Evolutionary conservation across 805 yeast genomes (phyloP), one percentile per base, ranked within the genome.

Genomic region (Torulaspora maleeae): DNA sequence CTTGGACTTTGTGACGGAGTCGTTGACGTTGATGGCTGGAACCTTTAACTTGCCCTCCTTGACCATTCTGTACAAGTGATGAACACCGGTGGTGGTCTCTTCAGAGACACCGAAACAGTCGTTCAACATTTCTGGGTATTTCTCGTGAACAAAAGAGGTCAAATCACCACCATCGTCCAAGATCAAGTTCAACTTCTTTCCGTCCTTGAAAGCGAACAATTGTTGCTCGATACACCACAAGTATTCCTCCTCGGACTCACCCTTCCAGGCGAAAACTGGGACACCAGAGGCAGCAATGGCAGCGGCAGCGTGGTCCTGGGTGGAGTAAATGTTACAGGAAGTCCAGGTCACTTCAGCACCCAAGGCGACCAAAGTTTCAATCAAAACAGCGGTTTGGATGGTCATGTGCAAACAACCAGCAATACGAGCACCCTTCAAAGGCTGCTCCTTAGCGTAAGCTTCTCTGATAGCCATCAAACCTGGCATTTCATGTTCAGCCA

Each of bases 331-430:
- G 95, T 91, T 91, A 82, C 99, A 91, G 40, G 96, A 88, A 55
- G 96, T 81, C 99, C 99, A 91, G 67, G 99, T 93, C 54, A 91
- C 98, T 79, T 91, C 99, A 55, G 99, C 99, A 78, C 99, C 99
- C 63, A 91, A 81, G 56, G 95, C 96, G 65, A 80, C 86, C 66
- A 93, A 80, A 61, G 99, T 91, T 81, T 91, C 99, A 66, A 93
- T 93, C 74, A 91, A 80, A 57, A 91, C 98, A 61, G 98, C 99
- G 65, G 99, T 93, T 78, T 91, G 99, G 67, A 93, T 86, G 72
- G 99, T 91, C 98, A 93, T 93, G 79, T 91, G 99, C 70, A 91
- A 79, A 79, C 99, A 91, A 68, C 98, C 99, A 57, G 98, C 98
- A 66, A 91, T 82, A 77, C 97, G 84, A 59, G 99, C 98, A 64